Evolutionary conservation across 2,329 filamentous ascomycete species (phyloP).

Genomic region (Fusarium staphyleae): DNA sequence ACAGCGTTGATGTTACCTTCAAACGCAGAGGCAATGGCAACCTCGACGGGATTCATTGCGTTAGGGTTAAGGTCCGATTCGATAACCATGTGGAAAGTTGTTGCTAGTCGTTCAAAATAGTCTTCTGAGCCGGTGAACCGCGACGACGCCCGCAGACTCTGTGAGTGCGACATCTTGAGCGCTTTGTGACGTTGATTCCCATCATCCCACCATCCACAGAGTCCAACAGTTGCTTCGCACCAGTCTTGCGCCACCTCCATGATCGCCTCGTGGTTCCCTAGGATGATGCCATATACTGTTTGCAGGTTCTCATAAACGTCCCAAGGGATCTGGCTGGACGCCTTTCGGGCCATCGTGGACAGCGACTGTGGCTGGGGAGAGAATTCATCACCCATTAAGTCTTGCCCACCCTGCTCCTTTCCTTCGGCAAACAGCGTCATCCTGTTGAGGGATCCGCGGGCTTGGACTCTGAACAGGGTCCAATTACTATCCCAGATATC

Average conservation of each 20-base stretch:
- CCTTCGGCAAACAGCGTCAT: slow-evolving; percentile 83
- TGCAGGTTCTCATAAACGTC: slow-evolving; percentile 86
- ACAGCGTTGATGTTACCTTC: slow-evolving; percentile 83
- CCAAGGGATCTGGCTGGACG: slow-evolving; percentile 88
- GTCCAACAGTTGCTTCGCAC: slow-evolving; percentile 84
- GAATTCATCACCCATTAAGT: slow-evolving; percentile 45
- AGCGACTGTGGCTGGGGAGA: slow-evolving; percentile 57
- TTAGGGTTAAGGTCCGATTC: slow-evolving; percentile 79
- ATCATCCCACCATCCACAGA: slow-evolving; percentile 94
- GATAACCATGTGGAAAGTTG: slow-evolving; percentile 73
- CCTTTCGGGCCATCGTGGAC: slow-evolving; percentile 74
- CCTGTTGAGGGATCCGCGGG: slow-evolving; percentile 71
- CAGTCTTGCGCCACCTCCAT: slow-evolving; percentile 83
- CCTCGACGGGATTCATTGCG: slow-evolving; percentile 75
- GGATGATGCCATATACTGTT: slow-evolving; percentile 79
- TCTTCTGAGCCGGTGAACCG: slow-evolving; percentile 65
- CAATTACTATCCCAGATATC: slow-evolving; percentile 83
- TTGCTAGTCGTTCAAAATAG: slow-evolving; percentile 76
- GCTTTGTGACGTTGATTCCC: slow-evolving; percentile 59
- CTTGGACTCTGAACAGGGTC: slow-evolving; percentile 81
- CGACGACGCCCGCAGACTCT: slow-evolving; percentile 46
- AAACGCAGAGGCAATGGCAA: slow-evolving; percentile 81
- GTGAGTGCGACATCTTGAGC: slow-evolving; percentile 51
- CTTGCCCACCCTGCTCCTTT: slow-evolving; percentile 57
- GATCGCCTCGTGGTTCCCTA: slow-evolving; percentile 79